These are phyloP conservation scores for Monilinia fructicola DNA, from an alignment of 2,329 filamentous ascomycete genomes.

Conservation along the genomic window DNA sequence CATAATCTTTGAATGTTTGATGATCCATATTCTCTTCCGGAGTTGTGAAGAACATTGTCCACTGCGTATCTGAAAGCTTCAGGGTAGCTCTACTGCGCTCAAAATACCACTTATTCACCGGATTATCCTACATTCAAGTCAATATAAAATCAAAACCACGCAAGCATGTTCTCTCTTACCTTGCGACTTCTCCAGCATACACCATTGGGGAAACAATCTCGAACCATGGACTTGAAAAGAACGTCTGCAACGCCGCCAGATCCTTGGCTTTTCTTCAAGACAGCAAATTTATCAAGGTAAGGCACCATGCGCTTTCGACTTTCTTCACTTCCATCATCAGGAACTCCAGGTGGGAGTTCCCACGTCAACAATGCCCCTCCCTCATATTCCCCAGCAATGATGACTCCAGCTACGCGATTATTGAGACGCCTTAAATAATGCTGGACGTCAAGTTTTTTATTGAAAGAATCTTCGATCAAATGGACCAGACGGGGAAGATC, in stretches of 20 bases:
- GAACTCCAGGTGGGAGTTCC: conserved; percentile 69
- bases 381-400: conserved; percentile 95
- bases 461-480: conserved; percentile 92
- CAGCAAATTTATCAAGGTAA: conserved; percentile 96
- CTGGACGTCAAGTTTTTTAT: conserved; percentile 75
- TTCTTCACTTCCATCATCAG: conserved; percentile 53
- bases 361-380: conserved; percentile 93
- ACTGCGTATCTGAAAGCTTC: conserved; percentile 78
- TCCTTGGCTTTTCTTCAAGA: conserved; percentile 83
- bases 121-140: conserved; percentile 65
- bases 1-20: conserved; percentile 64
- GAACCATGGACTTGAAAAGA: conserved; percentile 93
- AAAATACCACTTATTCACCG: conserved; percentile 99
- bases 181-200: conserved; percentile 82
- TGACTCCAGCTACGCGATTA: conserved; percentile 80
- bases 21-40: conserved; percentile 58
- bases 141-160: background rate
- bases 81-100: conserved; percentile 81
- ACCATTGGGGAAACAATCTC: conserved; percentile 80
- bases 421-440: conserved; percentile 82
- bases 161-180: background rate
- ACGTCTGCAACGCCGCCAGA: conserved; percentile 92
- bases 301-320: conserved; percentile 69
- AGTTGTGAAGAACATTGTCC: conserved; percentile 99
- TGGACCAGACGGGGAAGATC: conserved; percentile 80